phyloP scores from a whole-genome alignment of 768 basidiomycete species.

The Suillus tomentosus region DNA sequence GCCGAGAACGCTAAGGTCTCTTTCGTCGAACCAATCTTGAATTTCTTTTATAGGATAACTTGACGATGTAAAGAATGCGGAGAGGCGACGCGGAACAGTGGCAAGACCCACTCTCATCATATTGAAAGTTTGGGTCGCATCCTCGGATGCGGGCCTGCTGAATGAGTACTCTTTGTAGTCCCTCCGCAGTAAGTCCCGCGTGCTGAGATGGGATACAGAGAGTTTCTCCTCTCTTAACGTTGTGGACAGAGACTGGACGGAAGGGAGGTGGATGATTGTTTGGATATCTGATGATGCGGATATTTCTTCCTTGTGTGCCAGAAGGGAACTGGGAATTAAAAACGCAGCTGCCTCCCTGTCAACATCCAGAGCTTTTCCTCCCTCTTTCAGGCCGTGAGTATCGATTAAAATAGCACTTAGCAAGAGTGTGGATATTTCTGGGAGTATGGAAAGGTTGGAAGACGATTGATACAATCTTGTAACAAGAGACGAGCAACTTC shows the following conservation, averaged over 20 bases:
- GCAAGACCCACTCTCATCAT: constrained; percentile 71
- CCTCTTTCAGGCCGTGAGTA: constrained; percentile 74
- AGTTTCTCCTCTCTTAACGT: constrained; percentile 57
- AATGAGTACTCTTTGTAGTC: constrained; percentile 91
- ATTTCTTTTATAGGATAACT: constrained; percentile 21
- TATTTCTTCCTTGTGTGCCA: constrained; percentile 27
- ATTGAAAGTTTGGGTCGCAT: constrained; percentile 22
- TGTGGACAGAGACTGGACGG: constrained; percentile 50
- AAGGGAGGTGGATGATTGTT: constrained; percentile 22
- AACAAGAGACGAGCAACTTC: constrained; percentile 78
- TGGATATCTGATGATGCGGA: constrained; percentile 32
- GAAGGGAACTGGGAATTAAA: constrained; percentile 61
- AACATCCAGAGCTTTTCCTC: constrained; percentile 70
- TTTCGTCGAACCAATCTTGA: constrained; percentile 65
- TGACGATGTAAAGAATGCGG: constrained; percentile 39
- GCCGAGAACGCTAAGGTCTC: constrained; percentile 68
- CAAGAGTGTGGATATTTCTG: constrained; percentile 76
- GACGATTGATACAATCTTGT: constrained; percentile 34
- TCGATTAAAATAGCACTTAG: constrained; percentile 84
- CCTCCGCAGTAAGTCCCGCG: constrained; percentile 81
- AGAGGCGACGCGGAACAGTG: constrained; percentile 75
- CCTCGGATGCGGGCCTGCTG: constrained; percentile 37
- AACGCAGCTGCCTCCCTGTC: constrained; percentile 68
- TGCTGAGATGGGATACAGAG: constrained; percentile 65
- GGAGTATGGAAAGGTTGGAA: constrained; percentile 36